Base-by-base conservation (phyloP, 768 basidiomycete genomes). In the Pleurotus platypus region DNA sequence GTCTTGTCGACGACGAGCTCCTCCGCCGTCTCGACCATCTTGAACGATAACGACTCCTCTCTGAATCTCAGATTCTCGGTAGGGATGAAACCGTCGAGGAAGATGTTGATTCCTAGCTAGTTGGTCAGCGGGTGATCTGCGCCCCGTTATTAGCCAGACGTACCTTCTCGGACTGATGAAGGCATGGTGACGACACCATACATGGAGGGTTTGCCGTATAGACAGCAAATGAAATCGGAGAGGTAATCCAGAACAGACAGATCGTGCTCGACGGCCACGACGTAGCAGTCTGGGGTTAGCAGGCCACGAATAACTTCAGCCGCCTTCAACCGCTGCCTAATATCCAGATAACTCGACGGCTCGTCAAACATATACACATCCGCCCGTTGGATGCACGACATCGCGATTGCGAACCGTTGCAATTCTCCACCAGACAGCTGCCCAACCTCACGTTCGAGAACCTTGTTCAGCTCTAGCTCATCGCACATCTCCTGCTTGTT, bases 291-390 rank as follows among this genome's bases (percentile, higher is more conserved):
- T 0, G 94, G 85, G 6, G 74, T 80, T 49, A 98, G 83, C 57
- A 99, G 76, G 26, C 84, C 83, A 46, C 97, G 93, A 61, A 99
- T 98, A 58, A 95, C 93, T 65, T 94, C 87, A 7, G 97, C 97
- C 13, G 97, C 97, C 67, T 86, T 90, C 63, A 99, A 74, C 66
- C 97, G 90, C 71, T 99, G 97, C 72, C 84, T 92, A 73, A 98
- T 84, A 78, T 99, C 97, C 62, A 99, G 83, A 70, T 98, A 99
- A 78, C 90, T 93, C 30, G 96, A 98, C 13, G 97, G 97, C 69
- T 98, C 97, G 76, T 98, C 94, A 67, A 98, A 98, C 94, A 98
- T 98, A 78, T 97, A 97, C 90, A 99, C 94, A 69, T 99, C 96
- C 45, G 97, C 97, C 57, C 73, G 82, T 71, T 98, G 94, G 46